Base-by-base conservation (phyloP, 1,284 basidiomycete genomes). In the Entoloma clypeatum region DNA sequence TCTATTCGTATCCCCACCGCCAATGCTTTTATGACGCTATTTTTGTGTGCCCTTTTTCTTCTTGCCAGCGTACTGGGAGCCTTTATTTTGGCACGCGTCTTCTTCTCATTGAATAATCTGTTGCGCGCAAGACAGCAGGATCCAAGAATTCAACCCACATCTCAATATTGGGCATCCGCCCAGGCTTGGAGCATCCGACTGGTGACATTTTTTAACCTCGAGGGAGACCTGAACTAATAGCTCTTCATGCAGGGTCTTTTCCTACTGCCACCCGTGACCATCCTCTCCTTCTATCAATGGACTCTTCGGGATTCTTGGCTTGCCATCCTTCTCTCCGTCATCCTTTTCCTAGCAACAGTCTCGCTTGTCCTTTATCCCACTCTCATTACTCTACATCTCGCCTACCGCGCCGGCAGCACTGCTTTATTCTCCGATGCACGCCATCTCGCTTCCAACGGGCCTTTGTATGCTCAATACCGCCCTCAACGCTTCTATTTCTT, bases 221-320 rank as follows among this genome's bases (percentile, higher is more conserved):
- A 27, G 19, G 25, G 13, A 11, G 40, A 37, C 36, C 26, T 16
- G 24, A 25, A 7, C 10, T 33, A 14, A 42, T 22, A 30, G 37
- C 7, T 47, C 35, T 48, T 25, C 50, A 39, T 36, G 5, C 30
- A 90, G 81, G 77, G 71, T 16, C 60, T 92, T 17, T 63, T 86
- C 36, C 66, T 74, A 24, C 68, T 81, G 47, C 67, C 78, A 35
- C 92, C 92, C 6, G 65, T 92, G 41, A 64, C 80, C 50, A 75
- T 86, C 44, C 90, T 95, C 54, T 69, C 77, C 5, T 79, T 95
- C 57, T 91, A 85, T 63, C 92, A 95, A 59, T 95, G 91, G 88
- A 86, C 84, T 0, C 70, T 95, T 44, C 73, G 76, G 44, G 90
- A 94, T 60, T 92, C 90, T 0, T 89, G 86, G 79, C 70, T 92